Evolutionary conservation across 345 rosid genomes (phyloP).

Genomic region (Pugionium cornutum): DNA sequence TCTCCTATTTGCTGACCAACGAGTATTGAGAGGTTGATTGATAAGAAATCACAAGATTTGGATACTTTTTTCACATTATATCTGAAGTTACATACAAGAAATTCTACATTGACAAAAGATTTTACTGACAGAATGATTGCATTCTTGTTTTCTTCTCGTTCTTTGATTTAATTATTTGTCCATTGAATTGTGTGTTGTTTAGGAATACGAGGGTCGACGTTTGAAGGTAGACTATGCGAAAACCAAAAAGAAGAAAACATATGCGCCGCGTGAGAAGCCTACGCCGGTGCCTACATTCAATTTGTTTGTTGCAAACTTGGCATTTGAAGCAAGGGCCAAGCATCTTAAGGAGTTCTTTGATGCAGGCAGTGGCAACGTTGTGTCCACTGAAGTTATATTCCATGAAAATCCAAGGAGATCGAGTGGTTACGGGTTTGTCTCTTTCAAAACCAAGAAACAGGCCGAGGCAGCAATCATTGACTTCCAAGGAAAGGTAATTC

Average conservation of each 20-base stretch:
- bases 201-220: slow-evolving; percentile 76
- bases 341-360: slow-evolving; percentile 68
- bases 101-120: slow-evolving; percentile 1
- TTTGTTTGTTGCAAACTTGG: slow-evolving; percentile 69
- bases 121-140: neutral
- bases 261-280: slow-evolving; percentile 44
- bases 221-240: slow-evolving; percentile 64
- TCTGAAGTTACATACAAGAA: neutral
- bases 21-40: too few relatives aligned
- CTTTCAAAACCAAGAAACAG: slow-evolving; percentile 71
- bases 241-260: slow-evolving; percentile 52
- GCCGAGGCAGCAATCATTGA: slow-evolving; percentile 65
- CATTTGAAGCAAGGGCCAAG: slow-evolving; percentile 64
- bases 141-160: neutral
- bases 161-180: slow-evolving; percentile 13
- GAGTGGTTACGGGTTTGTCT: slow-evolving; percentile 79
- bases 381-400: slow-evolving; percentile 65
- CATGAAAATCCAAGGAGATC: slow-evolving; percentile 74
- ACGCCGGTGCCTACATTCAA: slow-evolving; percentile 52
- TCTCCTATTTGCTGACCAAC: neutral
- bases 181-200: slow-evolving; percentile 14
- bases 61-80: neutral
- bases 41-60: too few relatives aligned
- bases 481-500: slow-evolving; percentile 70
- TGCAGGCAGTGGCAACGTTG: slow-evolving; percentile 52